phyloP scores from a whole-genome alignment of 139 green algal genomes.

The Bryopsis sp. region DNA sequence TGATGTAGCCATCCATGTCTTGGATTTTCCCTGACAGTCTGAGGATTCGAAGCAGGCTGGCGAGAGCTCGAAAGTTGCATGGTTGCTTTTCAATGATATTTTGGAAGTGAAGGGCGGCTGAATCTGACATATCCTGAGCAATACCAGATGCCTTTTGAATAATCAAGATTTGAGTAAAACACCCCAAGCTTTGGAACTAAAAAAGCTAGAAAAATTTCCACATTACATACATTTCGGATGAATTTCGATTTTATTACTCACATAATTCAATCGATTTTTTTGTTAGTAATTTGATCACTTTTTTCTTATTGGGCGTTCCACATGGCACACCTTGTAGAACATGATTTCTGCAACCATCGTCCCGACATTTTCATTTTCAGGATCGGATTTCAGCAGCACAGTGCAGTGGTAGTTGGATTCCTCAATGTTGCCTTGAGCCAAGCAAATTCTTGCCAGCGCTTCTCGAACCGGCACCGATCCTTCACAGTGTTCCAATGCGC shows the following conservation, averaged over 20 bases:
- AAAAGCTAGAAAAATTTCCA: too few species aligned
- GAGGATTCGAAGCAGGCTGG: constrained; percentile 38
- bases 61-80: constrained; percentile 52
- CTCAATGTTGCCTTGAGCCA: constrained; percentile 46
- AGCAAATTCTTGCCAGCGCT: constrained; percentile 42
- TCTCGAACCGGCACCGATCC: constrained; percentile 36
- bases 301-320: too few species aligned
- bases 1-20: not conserved
- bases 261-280: too few species aligned
- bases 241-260: too few species aligned
- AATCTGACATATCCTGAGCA: constrained; percentile 65
- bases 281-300: too few species aligned
- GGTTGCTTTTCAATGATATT: constrained; percentile 60
- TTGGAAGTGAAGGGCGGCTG: constrained; percentile 65
- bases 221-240: too few species aligned
- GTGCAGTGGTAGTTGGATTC: constrained; percentile 39
- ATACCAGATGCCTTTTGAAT: too few species aligned
- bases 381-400: constrained; percentile 49
- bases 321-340: constrained; percentile 46
- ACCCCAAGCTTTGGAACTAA: too few species aligned
- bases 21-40: not conserved
- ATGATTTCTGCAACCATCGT: constrained; percentile 77
- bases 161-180: too few species aligned
- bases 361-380: constrained; percentile 55
- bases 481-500: too few species aligned